phyloP scores from a whole-genome alignment of 202 grass and related monocot species.

The Setaria italica region DNA sequence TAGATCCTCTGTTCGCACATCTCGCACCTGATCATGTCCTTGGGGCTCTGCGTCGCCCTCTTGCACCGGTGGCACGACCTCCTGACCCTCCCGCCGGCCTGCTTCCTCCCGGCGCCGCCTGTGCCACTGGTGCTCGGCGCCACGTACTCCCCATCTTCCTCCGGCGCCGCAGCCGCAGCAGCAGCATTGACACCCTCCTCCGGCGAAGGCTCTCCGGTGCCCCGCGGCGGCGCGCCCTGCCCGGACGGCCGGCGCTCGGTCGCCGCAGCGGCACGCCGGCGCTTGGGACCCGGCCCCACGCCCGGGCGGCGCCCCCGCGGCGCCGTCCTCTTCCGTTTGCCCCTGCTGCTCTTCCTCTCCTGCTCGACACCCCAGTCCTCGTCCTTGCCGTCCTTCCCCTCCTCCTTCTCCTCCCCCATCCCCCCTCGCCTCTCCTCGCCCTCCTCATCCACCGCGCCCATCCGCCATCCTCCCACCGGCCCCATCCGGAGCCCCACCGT shows the following conservation, averaged over 20 bases:
- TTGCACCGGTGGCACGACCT: constrained; percentile 52
- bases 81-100: not conserved
- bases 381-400: not conserved
- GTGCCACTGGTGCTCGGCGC: constrained; percentile 2
- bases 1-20: constrained; percentile 36
- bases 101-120: not conserved
- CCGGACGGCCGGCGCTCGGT: not conserved
- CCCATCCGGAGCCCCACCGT: constrained; percentile 31
- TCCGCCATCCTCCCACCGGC: not conserved
- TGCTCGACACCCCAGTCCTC: constrained; percentile 37
- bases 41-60: not conserved
- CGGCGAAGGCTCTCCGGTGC: not conserved
- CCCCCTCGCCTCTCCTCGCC: not conserved
- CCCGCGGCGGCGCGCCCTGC: not conserved
- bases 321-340: not conserved
- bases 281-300: not conserved
- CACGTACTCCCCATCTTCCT: not conserved
- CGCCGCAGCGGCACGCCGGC: not conserved
- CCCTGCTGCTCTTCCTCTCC: constrained; percentile 14
- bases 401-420: too few species aligned
- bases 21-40: constrained; percentile 35
- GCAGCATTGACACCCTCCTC: not conserved
- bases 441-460: not conserved
- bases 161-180: too few species aligned
- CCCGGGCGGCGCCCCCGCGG: not conserved